Evolutionary conservation across 306 rosid genomes (phyloP).

Genomic region (Aeschynomene evenia): DNA sequence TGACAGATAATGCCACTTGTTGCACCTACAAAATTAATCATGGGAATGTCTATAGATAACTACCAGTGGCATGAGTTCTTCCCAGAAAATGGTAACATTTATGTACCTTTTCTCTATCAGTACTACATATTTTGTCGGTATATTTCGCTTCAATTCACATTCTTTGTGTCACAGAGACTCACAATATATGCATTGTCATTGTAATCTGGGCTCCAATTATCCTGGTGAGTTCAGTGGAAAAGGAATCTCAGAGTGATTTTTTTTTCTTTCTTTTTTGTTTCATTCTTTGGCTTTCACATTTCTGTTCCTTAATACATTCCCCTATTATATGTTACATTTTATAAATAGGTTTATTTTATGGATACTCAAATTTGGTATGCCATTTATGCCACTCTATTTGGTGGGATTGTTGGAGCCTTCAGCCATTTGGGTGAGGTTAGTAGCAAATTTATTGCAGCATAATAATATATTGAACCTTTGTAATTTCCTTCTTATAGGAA

Average conservation of each 20-base stretch:
- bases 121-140: conserved; percentile 18
- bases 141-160: conserved; percentile 29
- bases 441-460: conserved; percentile 17
- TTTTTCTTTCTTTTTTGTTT: conserved; percentile 23
- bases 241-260: conserved; percentile 11
- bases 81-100: conserved; percentile 69
- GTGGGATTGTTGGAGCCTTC: conserved; percentile 95
- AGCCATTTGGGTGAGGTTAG: conserved; percentile 99
- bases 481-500: neutral
- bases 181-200: conserved; percentile 61
- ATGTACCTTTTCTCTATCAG: conserved; percentile 22
- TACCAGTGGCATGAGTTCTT: conserved; percentile 97
- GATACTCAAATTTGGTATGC: conserved; percentile 99
- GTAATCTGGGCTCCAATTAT: conserved; percentile 97
- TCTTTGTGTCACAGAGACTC: conserved; percentile 50
- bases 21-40: conserved; percentile 80
- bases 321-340: conserved; percentile 31
- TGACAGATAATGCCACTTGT: conserved; percentile 76
- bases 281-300: conserved; percentile 22
- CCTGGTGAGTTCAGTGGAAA: conserved; percentile 58
- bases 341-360: conserved; percentile 86
- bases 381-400: conserved; percentile 85
- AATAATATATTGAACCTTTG: neutral
- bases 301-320: conserved; percentile 8
- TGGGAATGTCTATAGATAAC: conserved; percentile 65